Base-by-base conservation (phyloP, 345 rosid species). In the Gossypium anomalum region DNA sequence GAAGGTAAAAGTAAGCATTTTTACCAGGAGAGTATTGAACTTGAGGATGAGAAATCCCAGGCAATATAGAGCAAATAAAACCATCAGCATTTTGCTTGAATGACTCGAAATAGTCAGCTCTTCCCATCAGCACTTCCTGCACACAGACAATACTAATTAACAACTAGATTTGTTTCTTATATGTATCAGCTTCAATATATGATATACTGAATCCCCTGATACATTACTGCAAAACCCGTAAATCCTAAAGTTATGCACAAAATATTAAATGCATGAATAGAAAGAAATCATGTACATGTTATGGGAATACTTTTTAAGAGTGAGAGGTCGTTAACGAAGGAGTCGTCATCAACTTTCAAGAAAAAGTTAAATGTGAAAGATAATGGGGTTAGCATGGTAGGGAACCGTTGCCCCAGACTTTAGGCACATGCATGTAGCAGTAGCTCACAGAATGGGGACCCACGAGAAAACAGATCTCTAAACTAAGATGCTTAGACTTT, bases 11-110 rank as follows among this genome's bases (percentile, higher is more conserved):
- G 2, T 10, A 22, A 51, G 2, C 17, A 22, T 11, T 57, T n/a
- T 44, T 85, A 94, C 98, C 98, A 63, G 97, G 98, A 76, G 98
- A 94, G 83, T 94, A 94, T 76, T 89, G 98, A 68, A 94, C 92
- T 86, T 94, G 95, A 49, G 97, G 87, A 82, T 86, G 95, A 71
- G 98, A 86, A 73, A 94, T 84, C 74, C 97, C 98, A 74, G 98
- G 98, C 80, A 94, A 75, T 76, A 92, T 15, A 76, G 98, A 91
- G 79, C 98, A 94, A 76, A 94, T 94, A 80, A 94, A 94, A 16
- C 64, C 90, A 75, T 94, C 98, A 25, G 98, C 98, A 76, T 94
- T 92, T 74, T 85, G 91, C 87, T 87, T 89, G 93, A 94, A 94
- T 49, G 93, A 86, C 80, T 82, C 75, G 77, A 94, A 94, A 80